Evolutionary conservation across 441 rosid genomes (phyloP).

Genomic region (Euphorbia corollata): DNA sequence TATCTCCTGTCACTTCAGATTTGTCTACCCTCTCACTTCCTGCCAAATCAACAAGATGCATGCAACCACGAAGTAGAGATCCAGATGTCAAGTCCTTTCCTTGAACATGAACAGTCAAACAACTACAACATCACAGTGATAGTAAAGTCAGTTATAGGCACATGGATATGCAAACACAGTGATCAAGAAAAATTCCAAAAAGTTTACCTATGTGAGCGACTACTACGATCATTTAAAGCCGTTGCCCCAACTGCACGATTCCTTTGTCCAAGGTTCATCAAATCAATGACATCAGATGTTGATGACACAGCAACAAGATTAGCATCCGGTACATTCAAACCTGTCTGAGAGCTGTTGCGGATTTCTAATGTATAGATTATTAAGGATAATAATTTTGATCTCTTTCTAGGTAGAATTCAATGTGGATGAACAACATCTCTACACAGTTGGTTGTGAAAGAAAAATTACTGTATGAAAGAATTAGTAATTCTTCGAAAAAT

Average conservation of each 20-base stretch:
- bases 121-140: no score
- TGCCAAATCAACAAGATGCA: no score
- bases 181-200: conserved; percentile 7
- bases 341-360: conserved; percentile 73
- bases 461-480: background rate
- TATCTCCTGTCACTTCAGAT: no score
- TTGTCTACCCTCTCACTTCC: no score
- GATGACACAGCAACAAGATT: conserved; percentile 68
- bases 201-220: conserved; percentile 81
- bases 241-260: conserved; percentile 84
- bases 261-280: conserved; percentile 76
- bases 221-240: conserved; percentile 83
- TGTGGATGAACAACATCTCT: conserved; percentile 4
- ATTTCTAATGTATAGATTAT: conserved; percentile 66
- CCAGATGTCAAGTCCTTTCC: no score
- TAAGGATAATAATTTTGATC: conserved; percentile 34
- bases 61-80: no score
- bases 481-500: background rate
- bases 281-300: conserved; percentile 63
- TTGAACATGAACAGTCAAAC: no score
- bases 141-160: conserved; percentile 6
- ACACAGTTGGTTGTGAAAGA: background rate
- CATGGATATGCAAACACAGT: conserved; percentile 13
- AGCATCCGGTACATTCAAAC: conserved; percentile 83
- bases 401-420: background rate